phyloP scores from a whole-genome alignment of 2,329 filamentous ascomycete genomes.

The Zasmidium citrigriseum region DNA sequence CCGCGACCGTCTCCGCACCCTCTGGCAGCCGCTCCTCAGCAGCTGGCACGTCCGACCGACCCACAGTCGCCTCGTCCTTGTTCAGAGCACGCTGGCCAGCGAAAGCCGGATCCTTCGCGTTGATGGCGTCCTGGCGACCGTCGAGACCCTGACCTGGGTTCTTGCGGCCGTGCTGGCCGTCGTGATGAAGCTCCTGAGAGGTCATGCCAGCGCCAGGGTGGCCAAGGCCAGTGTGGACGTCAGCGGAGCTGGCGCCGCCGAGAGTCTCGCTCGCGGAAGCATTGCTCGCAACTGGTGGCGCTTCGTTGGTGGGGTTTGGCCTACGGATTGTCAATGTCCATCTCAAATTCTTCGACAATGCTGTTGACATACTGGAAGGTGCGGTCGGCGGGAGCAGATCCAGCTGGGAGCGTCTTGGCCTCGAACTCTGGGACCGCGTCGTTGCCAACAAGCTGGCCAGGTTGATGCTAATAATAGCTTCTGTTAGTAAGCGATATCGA shows the following conservation, averaged over 20 bases:
- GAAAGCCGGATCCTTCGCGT: constrained; percentile 37
- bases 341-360: not conserved
- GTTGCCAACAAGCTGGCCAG: constrained; percentile 61
- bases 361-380: constrained; percentile 37
- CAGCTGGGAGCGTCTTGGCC: constrained; percentile 60
- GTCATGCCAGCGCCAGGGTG: constrained; percentile 54
- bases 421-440: constrained; percentile 64
- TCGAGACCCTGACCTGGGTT: constrained; percentile 44
- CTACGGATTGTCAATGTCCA: not conserved
- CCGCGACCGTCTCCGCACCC: constrained; percentile 29
- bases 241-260: constrained; percentile 53
- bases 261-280: constrained; percentile 51
- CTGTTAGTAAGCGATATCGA: constrained; percentile 2
- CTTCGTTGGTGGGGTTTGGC: constrained; percentile 42
- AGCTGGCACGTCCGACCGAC: constrained; percentile 33
- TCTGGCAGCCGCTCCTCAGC: constrained; percentile 41
- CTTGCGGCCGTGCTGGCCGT: constrained; percentile 45
- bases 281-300: constrained; percentile 39
- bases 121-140: constrained; percentile 33
- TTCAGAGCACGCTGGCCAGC: constrained; percentile 41
- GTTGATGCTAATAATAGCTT: constrained; percentile 57
- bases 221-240: constrained; percentile 57
- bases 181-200: constrained; percentile 49
- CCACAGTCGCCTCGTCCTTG: constrained; percentile 36
- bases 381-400: constrained; percentile 59